These are phyloP conservation scores for Kwoniella sp. DNA, from an alignment of 768 basidiomycete genomes.

Conservation along the genomic window DNA sequence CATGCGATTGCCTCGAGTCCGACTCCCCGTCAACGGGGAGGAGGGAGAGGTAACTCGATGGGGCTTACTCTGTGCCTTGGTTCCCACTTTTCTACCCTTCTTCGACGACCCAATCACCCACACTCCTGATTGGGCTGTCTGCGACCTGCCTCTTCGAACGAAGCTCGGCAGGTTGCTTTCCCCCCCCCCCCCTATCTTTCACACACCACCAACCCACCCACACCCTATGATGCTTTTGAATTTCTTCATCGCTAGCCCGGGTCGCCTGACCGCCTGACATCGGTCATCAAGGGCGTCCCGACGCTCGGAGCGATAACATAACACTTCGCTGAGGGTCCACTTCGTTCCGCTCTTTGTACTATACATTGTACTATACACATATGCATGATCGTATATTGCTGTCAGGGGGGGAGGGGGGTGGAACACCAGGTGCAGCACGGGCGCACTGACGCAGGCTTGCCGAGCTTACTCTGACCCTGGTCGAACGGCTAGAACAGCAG, in stretches of 20 bases:
- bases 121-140: slow-evolving; percentile 12
- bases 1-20: slow-evolving; percentile 37
- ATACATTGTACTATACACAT: too few species aligned
- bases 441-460: too few species aligned
- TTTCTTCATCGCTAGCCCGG: slow-evolving; percentile 47
- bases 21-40: background rate
- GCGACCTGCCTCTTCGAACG: background rate
- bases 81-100: slow-evolving; percentile 8
- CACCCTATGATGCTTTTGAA: slow-evolving; percentile 46
- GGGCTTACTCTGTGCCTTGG: slow-evolving; percentile 49
- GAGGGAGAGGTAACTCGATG: slow-evolving; percentile 42
- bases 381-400: too few species aligned
- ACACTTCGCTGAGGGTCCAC: slow-evolving; percentile 37
- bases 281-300: slow-evolving; percentile 27
- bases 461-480: too few species aligned
- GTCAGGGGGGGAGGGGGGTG: too few species aligned
- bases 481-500: too few species aligned
- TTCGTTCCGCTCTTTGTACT: too few species aligned
- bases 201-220: background rate
- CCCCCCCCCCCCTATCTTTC: background rate
- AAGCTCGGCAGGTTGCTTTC: background rate
- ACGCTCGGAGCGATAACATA: slow-evolving; percentile 38
- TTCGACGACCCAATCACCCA: slow-evolving; percentile 8
- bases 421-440: too few species aligned
- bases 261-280: slow-evolving; percentile 31